Evolutionary conservation across 495 filamentous ascomycete genomes (phyloP), one percentile per base, ranked within the genome.

Genomic region (Barbatosphaeria neglecta): DNA sequence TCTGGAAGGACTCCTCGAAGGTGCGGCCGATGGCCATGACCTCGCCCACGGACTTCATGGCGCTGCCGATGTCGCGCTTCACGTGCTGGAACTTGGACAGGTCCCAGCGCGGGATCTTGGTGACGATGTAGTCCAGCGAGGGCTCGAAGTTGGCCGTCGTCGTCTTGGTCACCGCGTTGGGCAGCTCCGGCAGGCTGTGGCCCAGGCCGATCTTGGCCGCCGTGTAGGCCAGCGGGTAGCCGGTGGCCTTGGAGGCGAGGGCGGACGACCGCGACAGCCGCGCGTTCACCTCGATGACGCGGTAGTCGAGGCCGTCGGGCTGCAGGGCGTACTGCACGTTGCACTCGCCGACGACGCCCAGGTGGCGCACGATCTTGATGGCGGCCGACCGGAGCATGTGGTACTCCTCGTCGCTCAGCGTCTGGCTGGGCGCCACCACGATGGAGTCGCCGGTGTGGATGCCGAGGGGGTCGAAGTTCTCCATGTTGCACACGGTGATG

Each of bases 401-500:
- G 64, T 95, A 97, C 67, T 97, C 90, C 64, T 95, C 90, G 55
- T 97, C 92, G 50, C 86, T 93, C 49, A 97, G 69, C 35, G 90
- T 97, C 69, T 97, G 90, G 58, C 84, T 90, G 37, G 90, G 90
- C 43, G 90, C 89, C 54, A 96, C 89, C 45, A 97, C 90, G 54
- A 97, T 95, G 50, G 87, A 94, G 70, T 97, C 90, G 62, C 90
- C 90, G 33, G 90, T 97, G 61, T 97, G 90, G 45, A 94, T 90
- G 59, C 90, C 90, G 27, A 97, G 75, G 31, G 90, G 90, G 60
- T 97, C 90, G 60, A 97, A 97, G 69, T 97, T 97, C 72, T 97
- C 90, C 90, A 97, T 97, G 72, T 97, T 97, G 74, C 90, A 97
- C 39, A 97, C 90, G 16, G 90, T 97, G 54, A 97, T 96, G 65